Conservation (phyloP, 225 moss, liverwort and hornwort genomes). For the Anthoceros angustus region DNA sequence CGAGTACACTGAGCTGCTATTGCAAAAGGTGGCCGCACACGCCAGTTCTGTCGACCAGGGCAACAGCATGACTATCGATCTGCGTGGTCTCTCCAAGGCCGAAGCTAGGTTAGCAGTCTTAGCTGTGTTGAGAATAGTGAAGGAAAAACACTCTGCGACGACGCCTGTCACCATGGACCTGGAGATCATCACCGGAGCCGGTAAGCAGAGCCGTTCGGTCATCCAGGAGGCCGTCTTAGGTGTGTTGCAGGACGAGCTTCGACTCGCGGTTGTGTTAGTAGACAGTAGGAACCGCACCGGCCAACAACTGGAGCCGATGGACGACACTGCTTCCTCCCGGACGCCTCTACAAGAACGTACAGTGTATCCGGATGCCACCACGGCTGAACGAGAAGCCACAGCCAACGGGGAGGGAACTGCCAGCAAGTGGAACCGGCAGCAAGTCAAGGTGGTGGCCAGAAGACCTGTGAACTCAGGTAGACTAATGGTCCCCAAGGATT, state of each 20-base stretch:
- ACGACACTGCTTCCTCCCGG: neutral
- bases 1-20: constrained; percentile 51
- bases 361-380: neutral
- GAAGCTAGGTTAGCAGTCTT: constrained; percentile 76
- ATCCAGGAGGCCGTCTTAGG: constrained; percentile 50
- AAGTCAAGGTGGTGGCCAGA: constrained; percentile 26
- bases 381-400: constrained; percentile 9
- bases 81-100: constrained; percentile 83
- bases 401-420: neutral
- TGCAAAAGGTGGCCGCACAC: constrained; percentile 86
- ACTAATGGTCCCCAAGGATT: constrained; percentile 59
- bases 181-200: constrained; percentile 70
- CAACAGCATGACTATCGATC: constrained; percentile 40
- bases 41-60: constrained; percentile 18
- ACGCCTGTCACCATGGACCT: constrained; percentile 45
- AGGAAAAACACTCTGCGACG: constrained; percentile 51
- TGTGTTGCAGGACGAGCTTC: constrained; percentile 62
- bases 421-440: neutral
- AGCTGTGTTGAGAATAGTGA: constrained; percentile 78
- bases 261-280: constrained; percentile 41
- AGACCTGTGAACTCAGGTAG: constrained; percentile 75
- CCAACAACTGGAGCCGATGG: constrained; percentile 4
- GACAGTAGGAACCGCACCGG: constrained; percentile 4
- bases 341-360: neutral
- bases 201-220: constrained; percentile 55